Percentiles rank a stretch among this genome's conserved stretches.
phyloP scores from a whole-genome alignment of 352 stramenopile species.

The Halophytophthora batemanensis region DNA sequence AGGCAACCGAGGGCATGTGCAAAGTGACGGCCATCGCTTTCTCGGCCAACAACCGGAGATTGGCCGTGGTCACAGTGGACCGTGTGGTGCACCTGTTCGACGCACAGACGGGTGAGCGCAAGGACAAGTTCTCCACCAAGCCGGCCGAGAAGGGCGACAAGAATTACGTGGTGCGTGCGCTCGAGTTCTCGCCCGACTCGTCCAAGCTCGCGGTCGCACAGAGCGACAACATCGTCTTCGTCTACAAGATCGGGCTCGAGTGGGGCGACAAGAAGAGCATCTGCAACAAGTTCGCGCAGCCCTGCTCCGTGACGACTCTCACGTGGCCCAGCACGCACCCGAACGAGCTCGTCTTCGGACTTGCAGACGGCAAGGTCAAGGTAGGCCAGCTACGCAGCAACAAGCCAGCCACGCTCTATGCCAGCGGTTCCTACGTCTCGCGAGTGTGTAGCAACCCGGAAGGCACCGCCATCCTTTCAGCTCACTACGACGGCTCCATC shows the following conservation, averaged over 20 bases:
- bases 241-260: conserved; percentile 94
- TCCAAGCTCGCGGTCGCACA: conserved; percentile 94
- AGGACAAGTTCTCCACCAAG: conserved; percentile 96
- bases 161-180: conserved; percentile 91
- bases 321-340: conserved; percentile 89
- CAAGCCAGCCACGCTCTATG: conserved; percentile 90
- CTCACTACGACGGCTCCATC: conserved; percentile 91
- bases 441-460: conserved; percentile 85
- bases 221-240: conserved; percentile 96
- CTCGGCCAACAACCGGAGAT: conserved; percentile 91
- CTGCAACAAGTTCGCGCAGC: conserved; percentile 94
- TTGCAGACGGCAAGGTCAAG: conserved; percentile 93
- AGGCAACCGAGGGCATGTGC: conserved; percentile 87
- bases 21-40: conserved; percentile 92
- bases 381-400: conserved; percentile 92
- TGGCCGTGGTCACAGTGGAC: conserved; percentile 92
- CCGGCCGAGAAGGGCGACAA: conserved; percentile 91
- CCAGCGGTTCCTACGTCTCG: conserved; percentile 79
- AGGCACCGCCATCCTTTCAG: conserved; percentile 86
- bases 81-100: conserved; percentile 93
- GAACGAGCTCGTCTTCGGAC: conserved; percentile 93
- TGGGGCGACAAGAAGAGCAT: conserved; percentile 96
- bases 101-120: conserved; percentile 87
- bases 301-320: conserved; percentile 81
- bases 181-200: conserved; percentile 92